Base-by-base conservation (phyloP, 192 early-diverging fungal genomes). In the Jimgerdemannia lactiflua region DNA sequence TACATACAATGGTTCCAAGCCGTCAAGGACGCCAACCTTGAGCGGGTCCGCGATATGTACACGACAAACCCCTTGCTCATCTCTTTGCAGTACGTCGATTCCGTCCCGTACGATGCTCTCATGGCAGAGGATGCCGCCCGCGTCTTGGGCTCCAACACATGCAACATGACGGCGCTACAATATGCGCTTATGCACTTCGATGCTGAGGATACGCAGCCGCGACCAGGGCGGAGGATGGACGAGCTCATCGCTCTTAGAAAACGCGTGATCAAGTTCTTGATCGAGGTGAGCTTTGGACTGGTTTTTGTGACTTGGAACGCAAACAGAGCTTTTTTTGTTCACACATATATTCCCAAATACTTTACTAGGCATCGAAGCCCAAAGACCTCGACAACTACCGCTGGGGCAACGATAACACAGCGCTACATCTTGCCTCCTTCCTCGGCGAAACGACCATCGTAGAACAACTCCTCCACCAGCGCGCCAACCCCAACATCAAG, bases 361-460 rank as follows among this genome's bases (percentile, higher is more conserved):
- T 59, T 19, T 18, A 39, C 14, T 39, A 73, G 72, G 67, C 8
- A 64, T 73, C 72, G 11, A 73, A 29, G 9, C 72, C 72, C 4
- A 43, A 64, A 4, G 70, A 77, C 4, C 44, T 77, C 9, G 71
- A 77, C 67, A 72, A 54, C 2, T 72, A 18, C 68, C 67, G 43
- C 39, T 77, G 75, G 75, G 75, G 75, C n/a, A 39, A 49, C 43
- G 64, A 73, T 4, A 80, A 76, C 67, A 76, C 79, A 6, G 76
- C 79, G 3, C 39, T 80, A 19, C 79, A 80, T 72, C 39, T 80
- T 1, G 70, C 70, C 4, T 67, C 71, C 42, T 72, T 76, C 20
- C 67, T 80, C 2, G 75, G 75, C 0, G 69, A 80, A 19, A 4
- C 20, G 4, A n/a, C 72, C 18, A 43, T 80, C n/a, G 68, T 54